Base-by-base conservation (phyloP, 305 asterid species). In the Fraxinus nigra region DNA sequence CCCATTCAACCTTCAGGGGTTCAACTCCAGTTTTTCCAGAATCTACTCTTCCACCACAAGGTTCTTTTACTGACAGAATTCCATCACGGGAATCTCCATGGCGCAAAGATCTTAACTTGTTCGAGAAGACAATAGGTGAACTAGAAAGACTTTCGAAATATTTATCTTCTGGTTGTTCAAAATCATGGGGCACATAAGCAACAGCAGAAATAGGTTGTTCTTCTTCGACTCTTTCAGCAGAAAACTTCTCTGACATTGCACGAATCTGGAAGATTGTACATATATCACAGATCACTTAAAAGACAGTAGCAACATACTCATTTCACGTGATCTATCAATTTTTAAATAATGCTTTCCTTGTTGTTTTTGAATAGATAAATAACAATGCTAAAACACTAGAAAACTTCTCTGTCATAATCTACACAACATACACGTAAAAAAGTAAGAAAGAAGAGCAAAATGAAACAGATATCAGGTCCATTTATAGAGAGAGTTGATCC, bases 61-160 rank as follows among this genome's bases (percentile, higher is more conserved):
- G 72, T 40, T 82, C 84, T 65, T 81, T 87, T 61, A 74, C 77
- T 37, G 86, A 69, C 10, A 78, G 61, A 30, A 61, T 75, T 14
- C 82, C 85, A 72, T 61, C 78, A 28, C 38, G 38, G 72, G 33
- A 32, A 51, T 84, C 84, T 79, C 69, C 79, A 22, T 84, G 78
- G 7, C 78, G 82, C 14, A 86, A 70, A n/a, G 84, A 67, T 79
- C 72, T 81, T 32, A 84, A 78, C 8, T 87, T 72, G 78, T 79
- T 87, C 11, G 90, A 87, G 80, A 87, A 82, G 63, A 80, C 54
- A 0, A 87, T 85, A 1, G 90, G 92, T 70, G 92, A 89, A 78
- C 76, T 61, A 69, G 87, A 84, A 28, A 79, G 76, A 67, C 87
- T 81, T 16, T 81, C 83, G 13, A 72, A 32, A 43, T 77, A 79